Conservation (phyloP, 345 rosid genomes). For the Lepidium sativum region DNA sequence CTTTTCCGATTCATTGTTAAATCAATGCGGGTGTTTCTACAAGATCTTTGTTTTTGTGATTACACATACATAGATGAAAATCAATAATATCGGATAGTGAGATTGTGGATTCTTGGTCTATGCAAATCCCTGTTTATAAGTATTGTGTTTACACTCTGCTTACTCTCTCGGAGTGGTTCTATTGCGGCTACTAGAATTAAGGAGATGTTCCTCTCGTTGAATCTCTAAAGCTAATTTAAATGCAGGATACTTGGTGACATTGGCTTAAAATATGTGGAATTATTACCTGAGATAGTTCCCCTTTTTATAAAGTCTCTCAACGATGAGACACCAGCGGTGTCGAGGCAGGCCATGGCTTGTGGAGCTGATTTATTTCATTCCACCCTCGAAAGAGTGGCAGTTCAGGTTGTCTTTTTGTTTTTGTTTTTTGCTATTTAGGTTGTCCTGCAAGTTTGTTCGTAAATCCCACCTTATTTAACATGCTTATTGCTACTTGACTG, state of each 20-base stretch:
- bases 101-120: no score
- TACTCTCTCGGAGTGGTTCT: not conserved
- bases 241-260: constrained; percentile 76
- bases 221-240: not conserved
- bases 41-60: not conserved
- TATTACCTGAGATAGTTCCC: constrained; percentile 67
- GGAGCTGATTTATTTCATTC: constrained; percentile 55
- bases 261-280: constrained; percentile 64
- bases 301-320: constrained; percentile 56
- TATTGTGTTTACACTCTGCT: not conserved
- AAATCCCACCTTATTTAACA: not conserved
- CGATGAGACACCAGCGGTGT: constrained; percentile 82
- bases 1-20: not conserved
- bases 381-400: constrained; percentile 50
- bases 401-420: constrained; percentile 44
- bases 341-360: constrained; percentile 68
- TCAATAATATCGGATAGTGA: not conserved
- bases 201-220: not conserved
- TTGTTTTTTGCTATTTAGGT: not conserved
- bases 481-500: constrained; percentile 1
- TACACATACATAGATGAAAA: not conserved
- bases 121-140: not conserved
- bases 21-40: not conserved
- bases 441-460: not conserved
- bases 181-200: not conserved